These are phyloP conservation scores for Eucalyptus caleyi DNA, from an alignment of 345 rosid species.

Conservation along the genomic window DNA sequence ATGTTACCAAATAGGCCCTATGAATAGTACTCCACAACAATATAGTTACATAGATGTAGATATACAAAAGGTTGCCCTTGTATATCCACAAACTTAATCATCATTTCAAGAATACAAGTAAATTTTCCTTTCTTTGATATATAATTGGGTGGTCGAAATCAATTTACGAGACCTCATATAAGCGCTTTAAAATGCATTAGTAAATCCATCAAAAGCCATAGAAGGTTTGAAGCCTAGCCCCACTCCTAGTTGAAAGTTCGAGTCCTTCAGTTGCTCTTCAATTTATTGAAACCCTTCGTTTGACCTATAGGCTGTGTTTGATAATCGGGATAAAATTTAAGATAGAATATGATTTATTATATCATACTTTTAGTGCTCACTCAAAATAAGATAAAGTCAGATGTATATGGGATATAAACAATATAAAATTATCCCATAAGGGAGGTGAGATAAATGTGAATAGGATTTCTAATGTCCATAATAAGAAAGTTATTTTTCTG, in stretches of 20 bases:
- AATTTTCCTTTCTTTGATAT: not conserved
- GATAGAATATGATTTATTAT: accelerated
- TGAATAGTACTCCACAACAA: not conserved
- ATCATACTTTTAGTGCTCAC: accelerated
- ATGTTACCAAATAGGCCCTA: too few relatives aligned
- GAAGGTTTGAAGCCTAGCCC: not conserved
- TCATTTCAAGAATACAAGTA: not conserved
- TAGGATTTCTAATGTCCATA: too few relatives aligned
- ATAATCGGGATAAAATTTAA: accelerated
- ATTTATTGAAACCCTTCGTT: not conserved
- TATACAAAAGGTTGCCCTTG: not conserved
- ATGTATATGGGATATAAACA: accelerated
- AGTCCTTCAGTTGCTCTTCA: not conserved
- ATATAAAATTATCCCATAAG: accelerated
- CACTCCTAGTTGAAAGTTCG: too few relatives aligned
- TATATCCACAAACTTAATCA: not conserved
- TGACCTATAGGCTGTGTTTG: not conserved
- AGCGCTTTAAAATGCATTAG: not conserved
- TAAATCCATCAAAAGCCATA: not conserved
- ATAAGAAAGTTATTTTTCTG: too few relatives aligned
- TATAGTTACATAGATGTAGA: not conserved
- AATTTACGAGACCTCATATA: too few relatives aligned
- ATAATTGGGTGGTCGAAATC: not conserved
- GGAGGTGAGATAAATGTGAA: accelerated
- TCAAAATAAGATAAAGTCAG: accelerated